Evolutionary conservation across 306 rosid species (phyloP).

Genomic region (Glycine latifolia): DNA sequence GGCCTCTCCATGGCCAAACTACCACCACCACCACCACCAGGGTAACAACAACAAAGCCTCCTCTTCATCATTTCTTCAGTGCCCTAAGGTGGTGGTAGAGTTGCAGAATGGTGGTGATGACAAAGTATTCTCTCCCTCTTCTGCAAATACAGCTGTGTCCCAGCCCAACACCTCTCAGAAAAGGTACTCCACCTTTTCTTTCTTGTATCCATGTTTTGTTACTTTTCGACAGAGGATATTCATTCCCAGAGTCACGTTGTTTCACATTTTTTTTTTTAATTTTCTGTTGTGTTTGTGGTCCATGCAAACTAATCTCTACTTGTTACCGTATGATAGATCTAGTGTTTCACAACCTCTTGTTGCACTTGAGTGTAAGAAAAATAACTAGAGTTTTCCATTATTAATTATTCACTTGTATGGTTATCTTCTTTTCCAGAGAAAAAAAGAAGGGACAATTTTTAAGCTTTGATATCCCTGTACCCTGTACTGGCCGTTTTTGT

Average conservation of each 20-base stretch:
- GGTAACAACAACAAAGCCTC: slow-evolving; percentile 45
- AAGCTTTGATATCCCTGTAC: slow-evolving; percentile 34
- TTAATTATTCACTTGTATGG: slow-evolving; percentile 24
- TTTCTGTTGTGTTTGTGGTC: slow-evolving; percentile 53
- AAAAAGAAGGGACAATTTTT: slow-evolving; percentile 21
- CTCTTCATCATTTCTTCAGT: slow-evolving; percentile 60
- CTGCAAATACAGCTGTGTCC: slow-evolving; percentile 76
- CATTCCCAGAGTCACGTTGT: slow-evolving; percentile 53
- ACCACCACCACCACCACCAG: slow-evolving; percentile 32
- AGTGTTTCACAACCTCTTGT: slow-evolving; percentile 11
- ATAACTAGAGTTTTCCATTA: neutral
- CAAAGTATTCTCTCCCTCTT: slow-evolving; percentile 61
- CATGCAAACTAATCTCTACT: slow-evolving; percentile 53
- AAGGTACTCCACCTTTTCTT: slow-evolving; percentile 64
- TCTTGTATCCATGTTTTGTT: slow-evolving; percentile 40
- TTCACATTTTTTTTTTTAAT: neutral
- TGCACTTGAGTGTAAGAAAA: slow-evolving; percentile 41
- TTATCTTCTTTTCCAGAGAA: slow-evolving; percentile 1
- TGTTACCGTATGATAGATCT: slow-evolving; percentile 48
- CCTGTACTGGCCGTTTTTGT: slow-evolving; percentile 45
- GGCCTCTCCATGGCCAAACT: slow-evolving; percentile 58
- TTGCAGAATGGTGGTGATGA: slow-evolving; percentile 57
- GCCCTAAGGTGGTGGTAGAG: slow-evolving; percentile 56
- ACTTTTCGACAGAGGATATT: slow-evolving; percentile 72
- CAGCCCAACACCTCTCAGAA: slow-evolving; percentile 84